Conservation (phyloP, 768 basidiomycete species). For the Mrakia frigida region DNA sequence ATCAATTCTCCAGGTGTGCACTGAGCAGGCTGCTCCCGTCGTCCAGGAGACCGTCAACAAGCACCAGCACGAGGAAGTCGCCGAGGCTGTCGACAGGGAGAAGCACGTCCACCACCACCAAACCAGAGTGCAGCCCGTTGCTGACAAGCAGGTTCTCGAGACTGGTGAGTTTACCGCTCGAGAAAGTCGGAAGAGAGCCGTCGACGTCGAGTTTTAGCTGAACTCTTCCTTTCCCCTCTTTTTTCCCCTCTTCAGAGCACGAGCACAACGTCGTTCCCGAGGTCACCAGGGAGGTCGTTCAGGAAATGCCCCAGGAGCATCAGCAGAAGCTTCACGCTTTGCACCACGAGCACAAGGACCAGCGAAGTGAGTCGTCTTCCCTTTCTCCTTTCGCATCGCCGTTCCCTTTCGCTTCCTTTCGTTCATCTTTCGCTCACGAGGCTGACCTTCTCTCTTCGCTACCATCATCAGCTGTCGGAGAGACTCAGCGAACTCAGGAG, state of each 20-base stretch:
- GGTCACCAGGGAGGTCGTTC: slow-evolving; percentile 42
- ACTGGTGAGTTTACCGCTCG: slow-evolving; percentile 32
- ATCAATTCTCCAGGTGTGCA: slow-evolving; percentile 43
- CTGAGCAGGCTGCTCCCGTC: slow-evolving; percentile 44
- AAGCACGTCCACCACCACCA: slow-evolving; percentile 40
- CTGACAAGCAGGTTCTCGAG: slow-evolving; percentile 39
- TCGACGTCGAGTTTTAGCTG: too few relatives aligned
- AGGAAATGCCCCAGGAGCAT: slow-evolving; percentile 45
- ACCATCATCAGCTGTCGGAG: slow-evolving; percentile 32
- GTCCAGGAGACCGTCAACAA: slow-evolving; percentile 42
- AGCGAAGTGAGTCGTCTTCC: neutral
- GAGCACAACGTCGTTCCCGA: slow-evolving; percentile 39
- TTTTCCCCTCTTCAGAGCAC: slow-evolving; percentile 36
- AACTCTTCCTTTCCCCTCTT: neutral
- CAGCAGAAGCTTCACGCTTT: slow-evolving; percentile 41
- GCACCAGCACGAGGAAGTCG: slow-evolving; percentile 40
- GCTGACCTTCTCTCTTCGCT: neutral
- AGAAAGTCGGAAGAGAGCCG: too few relatives aligned
- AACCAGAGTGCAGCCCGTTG: slow-evolving; percentile 46
- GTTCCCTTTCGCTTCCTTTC: neutral
- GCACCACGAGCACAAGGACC: slow-evolving; percentile 36
- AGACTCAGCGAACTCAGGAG: slow-evolving; percentile 37
- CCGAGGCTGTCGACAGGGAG: slow-evolving; percentile 46
- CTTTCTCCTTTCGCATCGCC: too few relatives aligned
- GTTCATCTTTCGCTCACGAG: too few relatives aligned